Evolutionary conservation across 345 rosid species (phyloP).

Genomic region (Salix suchowensis): DNA sequence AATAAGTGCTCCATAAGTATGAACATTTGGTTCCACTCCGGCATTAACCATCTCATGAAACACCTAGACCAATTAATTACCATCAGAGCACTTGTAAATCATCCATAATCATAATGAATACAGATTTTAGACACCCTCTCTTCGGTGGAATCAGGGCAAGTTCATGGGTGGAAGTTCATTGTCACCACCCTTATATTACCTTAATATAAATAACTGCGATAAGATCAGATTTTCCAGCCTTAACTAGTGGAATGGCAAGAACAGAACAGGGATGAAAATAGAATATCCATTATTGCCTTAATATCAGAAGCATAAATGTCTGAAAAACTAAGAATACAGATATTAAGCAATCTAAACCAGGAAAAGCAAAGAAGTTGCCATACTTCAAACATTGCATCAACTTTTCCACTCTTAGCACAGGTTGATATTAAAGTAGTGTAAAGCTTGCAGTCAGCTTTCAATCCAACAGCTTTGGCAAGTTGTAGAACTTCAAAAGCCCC

Average conservation of each 20-base stretch:
- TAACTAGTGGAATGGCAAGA: background rate
- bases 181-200: background rate
- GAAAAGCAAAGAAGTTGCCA: slow-evolving; percentile 20
- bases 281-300: background rate
- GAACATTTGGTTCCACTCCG: slow-evolving; percentile 86
- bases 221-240: background rate
- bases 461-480: slow-evolving; percentile 62
- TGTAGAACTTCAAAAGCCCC: slow-evolving; percentile 73
- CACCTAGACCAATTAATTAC: slow-evolving; percentile 42
- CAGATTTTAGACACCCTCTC: background rate
- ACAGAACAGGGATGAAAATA: background rate
- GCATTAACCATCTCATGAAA: slow-evolving; percentile 92
- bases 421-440: slow-evolving; percentile 90
- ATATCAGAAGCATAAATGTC: background rate
- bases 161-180: background rate
- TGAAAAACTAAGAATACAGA: background rate
- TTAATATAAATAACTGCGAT: background rate
- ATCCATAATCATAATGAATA: background rate
- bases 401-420: slow-evolving; percentile 91
- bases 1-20: slow-evolving; percentile 90
- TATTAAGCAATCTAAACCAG: background rate
- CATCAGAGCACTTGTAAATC: background rate
- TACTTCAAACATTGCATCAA: slow-evolving; percentile 95
- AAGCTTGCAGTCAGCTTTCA: slow-evolving; percentile 80
- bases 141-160: background rate